Percentiles rank a stretch among this genome's conserved stretches.
Conservation (phyloP, 2,329 filamentous ascomycete genomes). For the Botrytis fabae region DNA sequence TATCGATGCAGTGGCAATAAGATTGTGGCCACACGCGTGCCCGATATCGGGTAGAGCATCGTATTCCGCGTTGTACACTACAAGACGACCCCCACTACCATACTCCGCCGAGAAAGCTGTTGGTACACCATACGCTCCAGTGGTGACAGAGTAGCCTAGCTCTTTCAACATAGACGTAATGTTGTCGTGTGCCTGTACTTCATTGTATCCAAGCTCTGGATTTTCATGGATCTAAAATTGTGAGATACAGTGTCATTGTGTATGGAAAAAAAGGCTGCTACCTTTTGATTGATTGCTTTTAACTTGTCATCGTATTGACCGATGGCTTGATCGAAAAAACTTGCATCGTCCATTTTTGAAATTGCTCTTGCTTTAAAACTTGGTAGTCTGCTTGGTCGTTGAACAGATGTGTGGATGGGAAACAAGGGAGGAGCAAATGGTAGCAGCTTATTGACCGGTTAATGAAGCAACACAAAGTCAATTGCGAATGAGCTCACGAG, state of each 20-base stretch:
- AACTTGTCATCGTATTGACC: conserved; percentile 18
- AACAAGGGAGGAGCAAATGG: neutral
- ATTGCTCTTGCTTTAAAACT: accelerated
- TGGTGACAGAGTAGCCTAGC: conserved; percentile 49
- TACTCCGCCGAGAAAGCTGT: conserved; percentile 52
- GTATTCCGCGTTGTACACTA: conserved; percentile 50
- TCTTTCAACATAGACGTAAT: conserved; percentile 48
- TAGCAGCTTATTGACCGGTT: neutral
- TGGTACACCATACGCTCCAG: conserved; percentile 51
- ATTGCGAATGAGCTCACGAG: neutral
- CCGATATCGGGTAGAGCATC: conserved; percentile 48
- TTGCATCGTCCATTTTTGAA: conserved; percentile 2
- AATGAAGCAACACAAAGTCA: neutral
- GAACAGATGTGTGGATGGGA: neutral
- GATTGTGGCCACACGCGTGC: conserved; percentile 48
- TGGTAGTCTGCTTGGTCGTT: neutral
- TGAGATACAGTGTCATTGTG: neutral
- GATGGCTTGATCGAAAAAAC: conserved; percentile 16
- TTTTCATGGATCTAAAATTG: conserved; percentile 45
- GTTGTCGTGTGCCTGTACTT: conserved; percentile 52
- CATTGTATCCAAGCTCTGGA: conserved; percentile 54
- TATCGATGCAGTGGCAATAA: conserved; percentile 45
- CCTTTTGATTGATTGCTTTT: conserved; percentile 24
- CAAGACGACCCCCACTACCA: conserved; percentile 46
- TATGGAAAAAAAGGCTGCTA: neutral